Base-by-base conservation (phyloP, 2,329 filamentous ascomycete genomes). In the Fusarium goolgardi region DNA sequence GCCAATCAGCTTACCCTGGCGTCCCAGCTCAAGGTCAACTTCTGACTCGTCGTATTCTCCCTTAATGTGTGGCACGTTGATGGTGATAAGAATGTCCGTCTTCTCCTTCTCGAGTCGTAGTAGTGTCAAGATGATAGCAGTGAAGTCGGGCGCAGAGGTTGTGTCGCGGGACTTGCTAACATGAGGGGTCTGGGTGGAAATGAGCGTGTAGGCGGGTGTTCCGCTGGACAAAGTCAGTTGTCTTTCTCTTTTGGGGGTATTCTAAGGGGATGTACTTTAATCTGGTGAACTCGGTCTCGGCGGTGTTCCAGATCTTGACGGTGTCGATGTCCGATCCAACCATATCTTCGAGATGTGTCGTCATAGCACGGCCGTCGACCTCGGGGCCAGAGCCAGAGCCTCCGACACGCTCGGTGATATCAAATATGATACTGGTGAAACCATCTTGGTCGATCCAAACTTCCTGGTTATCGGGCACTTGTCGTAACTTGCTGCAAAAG, bases 391-490 rank as follows among this genome's bases (percentile, higher is more conserved):
- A 82, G 31, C 84, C 83, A 6, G 86, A 74, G 16, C 79, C 76
- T 62, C 87, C 86, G 23, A 97, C 90, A 57, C 92, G 91, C 81
- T 97, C 91, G 55, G 92, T 91, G 75, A 98, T 93, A 74, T 98
- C 95, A 78, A 97, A 86, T 72, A 97, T 94, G 77, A 97, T 89
- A 80, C 88, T 94, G 5, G 92, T 93, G 78, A 94, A 94, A 50
- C 93, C 94, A 66, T 91, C 86, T 68, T 87, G 85, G 77, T 96
- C 93, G 75, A 97, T 90, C 81, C 90, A 97, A 71, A 97, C 91
- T 83, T 97, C 95, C 82, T 98, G 94, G 78, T 96, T 92, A 77
- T 95, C 90, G 51, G 91, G 91, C 7, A 94, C 88, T 80, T 93
- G 86, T 67, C 91, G 89, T 71, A 94, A 85, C 55, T 86, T 85